A percentile compares a stretch with the other conserved stretches of the same genome.
Conservation (phyloP, 176 grass and related monocot genomes). For the Ampelocalamus luodianensis region DNA sequence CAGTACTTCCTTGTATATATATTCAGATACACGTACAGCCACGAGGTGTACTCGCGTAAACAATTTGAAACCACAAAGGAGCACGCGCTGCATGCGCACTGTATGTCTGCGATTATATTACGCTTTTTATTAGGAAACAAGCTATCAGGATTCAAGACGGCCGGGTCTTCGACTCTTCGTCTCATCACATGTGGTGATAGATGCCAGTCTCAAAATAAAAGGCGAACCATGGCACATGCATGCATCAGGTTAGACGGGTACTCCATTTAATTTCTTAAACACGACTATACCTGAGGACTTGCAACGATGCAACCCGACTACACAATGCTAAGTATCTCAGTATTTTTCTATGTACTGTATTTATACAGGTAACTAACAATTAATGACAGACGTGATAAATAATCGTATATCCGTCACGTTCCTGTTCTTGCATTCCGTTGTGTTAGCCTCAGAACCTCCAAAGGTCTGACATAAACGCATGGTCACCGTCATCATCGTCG, state of each 20-base stretch:
- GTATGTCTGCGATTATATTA: background rate
- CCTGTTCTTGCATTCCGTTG: background rate
- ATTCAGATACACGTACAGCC: background rate
- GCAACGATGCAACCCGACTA: background rate
- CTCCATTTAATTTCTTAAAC: background rate
- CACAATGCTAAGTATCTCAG: background rate
- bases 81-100: slow-evolving; percentile 28
- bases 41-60: background rate
- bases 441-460: slow-evolving; percentile 45
- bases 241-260: background rate
- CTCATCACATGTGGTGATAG: background rate
- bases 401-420: background rate
- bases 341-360: background rate
- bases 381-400: background rate
- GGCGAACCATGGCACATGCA: background rate
- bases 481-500: slow-evolving; percentile 8
- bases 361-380: background rate
- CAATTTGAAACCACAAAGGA: slow-evolving; percentile 24
- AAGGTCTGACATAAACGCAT: slow-evolving; percentile 48
- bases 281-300: too few relatives aligned
- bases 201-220: background rate
- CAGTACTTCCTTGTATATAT: background rate
- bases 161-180: too few relatives aligned
- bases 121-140: slow-evolving; percentile 10
- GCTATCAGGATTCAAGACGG: background rate